These are phyloP conservation scores for Neurospora terricola DNA, from an alignment of 495 filamentous ascomycete species.

Conservation along the genomic window DNA sequence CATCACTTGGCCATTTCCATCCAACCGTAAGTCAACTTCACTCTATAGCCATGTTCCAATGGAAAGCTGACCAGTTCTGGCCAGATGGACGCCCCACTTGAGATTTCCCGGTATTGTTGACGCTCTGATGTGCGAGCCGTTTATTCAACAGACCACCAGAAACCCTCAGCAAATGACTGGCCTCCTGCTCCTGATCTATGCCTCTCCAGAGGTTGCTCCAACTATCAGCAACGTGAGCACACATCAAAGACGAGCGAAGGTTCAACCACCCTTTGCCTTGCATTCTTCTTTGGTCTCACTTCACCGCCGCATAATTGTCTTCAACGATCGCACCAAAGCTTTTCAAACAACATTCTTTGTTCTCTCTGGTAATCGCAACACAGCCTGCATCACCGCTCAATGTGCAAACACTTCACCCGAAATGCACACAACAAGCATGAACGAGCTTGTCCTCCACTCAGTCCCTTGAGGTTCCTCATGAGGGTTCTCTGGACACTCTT, in stretches of 20 bases:
- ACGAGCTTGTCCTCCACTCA: too few relatives aligned
- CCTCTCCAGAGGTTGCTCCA: slow-evolving; percentile 59
- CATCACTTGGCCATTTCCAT: too few relatives aligned
- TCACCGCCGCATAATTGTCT: not conserved
- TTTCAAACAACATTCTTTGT: too few relatives aligned
- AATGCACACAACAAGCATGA: too few relatives aligned
- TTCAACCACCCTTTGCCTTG: not conserved
- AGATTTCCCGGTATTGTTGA: not conserved
- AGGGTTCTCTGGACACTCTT: too few relatives aligned
- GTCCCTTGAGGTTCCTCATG: too few relatives aligned
- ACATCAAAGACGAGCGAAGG: not conserved
- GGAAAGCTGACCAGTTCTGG: too few relatives aligned
- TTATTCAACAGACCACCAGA: not conserved
- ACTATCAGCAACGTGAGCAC: slow-evolving; percentile 68
- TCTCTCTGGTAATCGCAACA: too few relatives aligned
- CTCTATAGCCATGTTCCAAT: too few relatives aligned
- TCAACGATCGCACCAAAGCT: not conserved
- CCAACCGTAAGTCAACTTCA: too few relatives aligned
- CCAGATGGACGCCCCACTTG: too few relatives aligned
- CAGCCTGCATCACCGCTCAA: not conserved
- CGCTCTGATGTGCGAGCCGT: not conserved
- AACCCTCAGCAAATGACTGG: slow-evolving; percentile 63
- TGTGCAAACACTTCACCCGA: too few relatives aligned
- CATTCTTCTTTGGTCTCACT: not conserved
- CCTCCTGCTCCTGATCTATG: slow-evolving; percentile 72